Evolutionary conservation across 2,329 filamentous ascomycete species (phyloP), one percentile per base, ranked within the genome.

Genomic region (Tolypocladium paradoxum): DNA sequence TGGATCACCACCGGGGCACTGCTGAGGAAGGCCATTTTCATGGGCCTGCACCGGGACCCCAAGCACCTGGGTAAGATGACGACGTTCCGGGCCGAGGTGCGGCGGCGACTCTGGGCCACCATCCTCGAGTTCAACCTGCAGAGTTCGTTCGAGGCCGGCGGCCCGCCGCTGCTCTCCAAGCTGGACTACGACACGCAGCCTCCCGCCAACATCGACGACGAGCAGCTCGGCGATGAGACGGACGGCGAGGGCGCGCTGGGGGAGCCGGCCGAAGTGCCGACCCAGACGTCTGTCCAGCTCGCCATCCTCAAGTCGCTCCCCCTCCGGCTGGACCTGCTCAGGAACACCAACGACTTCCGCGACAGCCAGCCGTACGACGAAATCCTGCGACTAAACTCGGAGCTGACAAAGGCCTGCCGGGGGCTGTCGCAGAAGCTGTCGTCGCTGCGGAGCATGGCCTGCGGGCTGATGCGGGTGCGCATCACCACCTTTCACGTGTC

Each of bases 1-100:
- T 83, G 78, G 78, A 71, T 78, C 34, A 69, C 74, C 2, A 68
- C 73, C 0, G 80, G 80, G 0, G 64, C 69, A 0, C 56, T 82
- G 12, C 55, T 81, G n/a, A 70, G 79, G 12, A 73, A 72, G 8
- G 81, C 79, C 51, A 75, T 83, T 61, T 73, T 73, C 52, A 81
- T 82, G 72, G 80, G 81, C 4, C 67, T 83, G 6, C 79, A 84
- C 60, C 73, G 77, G 1, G 81, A 83, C 53, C 79, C 81, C 0
- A 70, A 67, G 33, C 66, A 72, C 53, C 71, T 82, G 4, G 69
- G 71, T 7, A 68, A 70, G 22, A 76, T 78, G 69, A 70, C 75
- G 2, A 60, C 66, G 0, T 71, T 77, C 36, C 69, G 72, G 22
- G 69, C 73, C 1, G 81, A 84, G 63, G 73, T 83, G 63, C 72